Conservation (phyloP, 441 rosid genomes). For the Sinapis alba region DNA sequence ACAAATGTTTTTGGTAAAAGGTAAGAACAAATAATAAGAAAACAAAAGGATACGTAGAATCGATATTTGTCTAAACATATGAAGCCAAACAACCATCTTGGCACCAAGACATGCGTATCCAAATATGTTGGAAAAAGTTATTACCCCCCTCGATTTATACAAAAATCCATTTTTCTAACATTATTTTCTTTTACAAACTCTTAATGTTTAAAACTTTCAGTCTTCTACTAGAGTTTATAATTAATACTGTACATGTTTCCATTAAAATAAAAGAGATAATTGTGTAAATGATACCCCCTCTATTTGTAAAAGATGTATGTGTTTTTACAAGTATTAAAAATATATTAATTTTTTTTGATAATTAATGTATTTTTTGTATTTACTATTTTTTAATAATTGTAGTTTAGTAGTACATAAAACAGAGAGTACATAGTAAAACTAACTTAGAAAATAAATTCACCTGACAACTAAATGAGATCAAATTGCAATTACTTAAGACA, state of each 20-base stretch:
- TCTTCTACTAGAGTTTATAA: background rate
- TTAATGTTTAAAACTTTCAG: background rate
- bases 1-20: slow-evolving; percentile 25
- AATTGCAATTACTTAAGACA: too few relatives aligned
- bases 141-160: slow-evolving; percentile 26
- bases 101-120: slow-evolving; percentile 40
- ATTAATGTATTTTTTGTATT: too few relatives aligned
- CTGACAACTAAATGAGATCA: too few relatives aligned
- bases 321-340: too few relatives aligned
- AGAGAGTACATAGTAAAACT: too few relatives aligned
- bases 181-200: background rate
- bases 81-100: slow-evolving; percentile 40
- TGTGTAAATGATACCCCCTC: too few relatives aligned
- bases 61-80: slow-evolving; percentile 37
- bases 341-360: too few relatives aligned
- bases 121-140: slow-evolving; percentile 41
- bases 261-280: background rate
- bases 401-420: too few relatives aligned
- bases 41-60: slow-evolving; percentile 42
- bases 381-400: too few relatives aligned
- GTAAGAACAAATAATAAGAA: slow-evolving; percentile 30
- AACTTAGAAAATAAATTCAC: too few relatives aligned
- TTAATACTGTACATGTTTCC: background rate
- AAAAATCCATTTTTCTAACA: background rate
- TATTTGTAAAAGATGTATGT: too few relatives aligned